Percentiles rank a stretch among this genome's conserved stretches.
Evolutionary conservation across 2,329 filamentous ascomycete genomes (phyloP).

Genomic region (Ophiosphaerella narmari): DNA sequence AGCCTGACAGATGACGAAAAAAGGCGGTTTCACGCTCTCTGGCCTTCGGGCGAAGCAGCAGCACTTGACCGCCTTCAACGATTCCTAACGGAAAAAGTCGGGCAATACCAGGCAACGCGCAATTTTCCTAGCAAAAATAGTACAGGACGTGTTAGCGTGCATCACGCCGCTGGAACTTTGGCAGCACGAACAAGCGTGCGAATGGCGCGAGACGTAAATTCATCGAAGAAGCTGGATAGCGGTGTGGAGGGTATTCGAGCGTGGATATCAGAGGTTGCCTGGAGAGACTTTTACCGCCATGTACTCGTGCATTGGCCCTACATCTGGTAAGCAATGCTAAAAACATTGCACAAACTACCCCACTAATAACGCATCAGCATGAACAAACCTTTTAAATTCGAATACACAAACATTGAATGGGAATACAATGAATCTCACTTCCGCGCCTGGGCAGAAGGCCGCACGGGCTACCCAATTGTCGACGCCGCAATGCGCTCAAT

Average conservation of each 20-base stretch:
- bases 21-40: constrained; percentile 46
- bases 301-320: constrained; percentile 86
- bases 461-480: constrained; percentile 54
- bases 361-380: constrained; percentile 53
- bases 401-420: constrained; percentile 83
- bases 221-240: constrained; percentile 58
- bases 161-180: constrained; percentile 53
- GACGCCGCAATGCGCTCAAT: constrained; percentile 59
- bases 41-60: constrained; percentile 53
- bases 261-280: constrained; percentile 59
- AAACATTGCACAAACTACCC: not conserved
- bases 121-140: constrained; percentile 50
- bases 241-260: constrained; percentile 48
- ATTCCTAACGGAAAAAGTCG: constrained; percentile 54
- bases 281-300: constrained; percentile 58
- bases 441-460: constrained; percentile 63
- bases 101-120: constrained; percentile 47
- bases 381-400: constrained; percentile 80
- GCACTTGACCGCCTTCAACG: constrained; percentile 47
- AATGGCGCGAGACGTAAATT: constrained; percentile 57
- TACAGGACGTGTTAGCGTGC: constrained; percentile 49
- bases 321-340: constrained; percentile 61
- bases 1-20: constrained; percentile 51
- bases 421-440: constrained; percentile 63
- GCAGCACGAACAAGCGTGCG: constrained; percentile 52